phyloP scores from a whole-genome alignment of 108 stramenopile genomes.

The Seminavis robusta region DNA sequence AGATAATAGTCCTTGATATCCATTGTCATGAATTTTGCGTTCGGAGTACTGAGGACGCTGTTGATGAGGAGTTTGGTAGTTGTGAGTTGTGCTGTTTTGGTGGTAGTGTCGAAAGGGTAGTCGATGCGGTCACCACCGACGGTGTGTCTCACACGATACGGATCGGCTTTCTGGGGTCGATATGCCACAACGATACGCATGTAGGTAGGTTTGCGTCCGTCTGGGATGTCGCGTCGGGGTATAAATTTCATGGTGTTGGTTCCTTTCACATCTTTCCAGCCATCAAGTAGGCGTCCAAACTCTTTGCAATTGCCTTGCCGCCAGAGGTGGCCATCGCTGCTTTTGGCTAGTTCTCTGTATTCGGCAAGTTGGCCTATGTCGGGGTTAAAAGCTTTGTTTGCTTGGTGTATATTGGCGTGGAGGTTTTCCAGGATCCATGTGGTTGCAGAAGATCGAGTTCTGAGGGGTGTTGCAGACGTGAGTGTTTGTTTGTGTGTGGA shows the following conservation, averaged over 20 bases:
- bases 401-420: conserved; percentile 1
- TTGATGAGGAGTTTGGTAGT: no score
- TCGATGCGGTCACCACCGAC: conserved; percentile 29
- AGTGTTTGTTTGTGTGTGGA: no score
- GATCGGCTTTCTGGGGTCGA: conserved; percentile 27
- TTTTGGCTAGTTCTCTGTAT: conserved; percentile 10
- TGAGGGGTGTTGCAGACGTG: no score
- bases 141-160: conserved; percentile 20
- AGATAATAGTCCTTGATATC: conserved; percentile 41
- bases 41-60: no score
- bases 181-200: conserved; percentile 15
- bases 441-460: no score
- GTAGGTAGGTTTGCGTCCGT: conserved; percentile 21
- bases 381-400: conserved; percentile 17
- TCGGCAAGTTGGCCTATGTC: conserved; percentile 11
- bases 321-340: no score
- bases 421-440: neutral
- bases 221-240: conserved; percentile 18
- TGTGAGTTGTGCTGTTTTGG: conserved; percentile 28
- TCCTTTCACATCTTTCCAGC: conserved; percentile 6
- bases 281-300: no score
- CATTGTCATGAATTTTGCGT: conserved; percentile 16
- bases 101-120: conserved; percentile 15
- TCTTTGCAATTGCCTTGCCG: no score
- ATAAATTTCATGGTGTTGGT: no score